Conservation (phyloP, 2,329 filamentous ascomycete species). For the Aspergillus ochraceus region DNA sequence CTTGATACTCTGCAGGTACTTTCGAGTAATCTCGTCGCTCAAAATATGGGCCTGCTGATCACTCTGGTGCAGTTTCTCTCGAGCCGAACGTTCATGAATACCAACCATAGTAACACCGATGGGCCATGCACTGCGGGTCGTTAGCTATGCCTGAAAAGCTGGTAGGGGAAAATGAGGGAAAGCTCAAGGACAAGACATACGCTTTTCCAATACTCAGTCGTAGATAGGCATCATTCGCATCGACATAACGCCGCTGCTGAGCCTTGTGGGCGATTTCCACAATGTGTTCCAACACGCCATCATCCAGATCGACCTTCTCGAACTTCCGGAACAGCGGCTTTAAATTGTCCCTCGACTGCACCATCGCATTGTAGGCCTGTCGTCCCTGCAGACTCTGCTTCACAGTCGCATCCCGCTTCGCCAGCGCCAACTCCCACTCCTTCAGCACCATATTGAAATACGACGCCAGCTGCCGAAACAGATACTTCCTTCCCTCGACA, state of each 20-base stretch:
- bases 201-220: slow-evolving; percentile 92
- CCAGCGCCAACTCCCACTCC: slow-evolving; percentile 81
- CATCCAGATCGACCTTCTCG: slow-evolving; percentile 76
- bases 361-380: slow-evolving; percentile 79
- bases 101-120: slow-evolving; percentile 99
- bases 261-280: slow-evolving; percentile 90
- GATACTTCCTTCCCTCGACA: slow-evolving; percentile 63
- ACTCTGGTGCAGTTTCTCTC: slow-evolving; percentile 87
- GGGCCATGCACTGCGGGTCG: slow-evolving; percentile 72
- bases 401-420: slow-evolving; percentile 55
- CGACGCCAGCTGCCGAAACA: slow-evolving; percentile 85
- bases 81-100: slow-evolving; percentile 93
- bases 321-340: slow-evolving; percentile 86
- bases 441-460: slow-evolving; percentile 96
- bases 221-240: slow-evolving; percentile 94
- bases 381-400: slow-evolving; percentile 77
- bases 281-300: slow-evolving; percentile 76
- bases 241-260: slow-evolving; percentile 87
- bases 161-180: too few species aligned
- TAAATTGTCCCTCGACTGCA: slow-evolving; percentile 84
- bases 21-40: slow-evolving; percentile 92
- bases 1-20: slow-evolving; percentile 97
- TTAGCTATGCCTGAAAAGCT: too few species aligned
- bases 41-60: slow-evolving; percentile 87
- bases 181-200: too few species aligned